These are phyloP conservation scores for Linnemannia exigua DNA, from an alignment of 192 early-diverging fungal species.

Conservation along the genomic window DNA sequence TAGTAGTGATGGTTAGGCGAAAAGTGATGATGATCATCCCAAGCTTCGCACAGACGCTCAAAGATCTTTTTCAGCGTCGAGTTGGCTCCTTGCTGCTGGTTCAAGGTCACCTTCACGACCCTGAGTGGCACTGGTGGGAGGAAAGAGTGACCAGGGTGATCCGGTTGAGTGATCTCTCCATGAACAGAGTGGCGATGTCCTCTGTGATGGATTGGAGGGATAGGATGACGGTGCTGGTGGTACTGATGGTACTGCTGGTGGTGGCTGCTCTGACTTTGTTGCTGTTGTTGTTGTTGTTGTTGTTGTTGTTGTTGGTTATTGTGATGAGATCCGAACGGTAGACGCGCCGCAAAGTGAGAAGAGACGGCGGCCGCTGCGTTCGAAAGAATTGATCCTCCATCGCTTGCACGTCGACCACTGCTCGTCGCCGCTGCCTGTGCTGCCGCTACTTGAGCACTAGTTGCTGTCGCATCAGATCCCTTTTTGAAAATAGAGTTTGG, in stretches of 20 bases:
- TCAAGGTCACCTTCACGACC: constrained; percentile 42
- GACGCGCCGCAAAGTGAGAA: constrained; percentile 21
- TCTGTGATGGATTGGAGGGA: background rate
- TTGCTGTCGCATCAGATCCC: background rate
- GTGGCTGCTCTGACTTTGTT: too few species aligned
- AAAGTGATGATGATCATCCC: constrained; percentile 21
- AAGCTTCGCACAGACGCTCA: constrained; percentile 24
- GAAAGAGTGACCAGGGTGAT: background rate
- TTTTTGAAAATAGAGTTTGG: background rate
- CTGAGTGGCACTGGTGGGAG: background rate
- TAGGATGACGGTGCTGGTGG: background rate
- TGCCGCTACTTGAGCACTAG: background rate
- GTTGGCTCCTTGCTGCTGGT: constrained; percentile 55
- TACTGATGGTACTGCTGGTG: too few species aligned
- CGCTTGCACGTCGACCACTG: constrained; percentile 34
- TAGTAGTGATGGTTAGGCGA: background rate
- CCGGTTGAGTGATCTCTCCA: background rate
- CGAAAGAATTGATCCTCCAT: constrained; percentile 50
- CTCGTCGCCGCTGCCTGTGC: background rate
- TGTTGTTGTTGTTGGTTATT: constrained; percentile 8
- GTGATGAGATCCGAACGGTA: constrained; percentile 1
- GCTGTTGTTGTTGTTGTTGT: background rate
- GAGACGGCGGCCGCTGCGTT: constrained; percentile 39
- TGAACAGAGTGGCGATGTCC: constrained; percentile 36
- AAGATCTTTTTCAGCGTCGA: constrained; percentile 46